Percentiles rank a stretch among this genome's conserved stretches.
Evolutionary conservation across 2,329 filamentous ascomycete species (phyloP).

Genomic region (Juglanconis juglandina): DNA sequence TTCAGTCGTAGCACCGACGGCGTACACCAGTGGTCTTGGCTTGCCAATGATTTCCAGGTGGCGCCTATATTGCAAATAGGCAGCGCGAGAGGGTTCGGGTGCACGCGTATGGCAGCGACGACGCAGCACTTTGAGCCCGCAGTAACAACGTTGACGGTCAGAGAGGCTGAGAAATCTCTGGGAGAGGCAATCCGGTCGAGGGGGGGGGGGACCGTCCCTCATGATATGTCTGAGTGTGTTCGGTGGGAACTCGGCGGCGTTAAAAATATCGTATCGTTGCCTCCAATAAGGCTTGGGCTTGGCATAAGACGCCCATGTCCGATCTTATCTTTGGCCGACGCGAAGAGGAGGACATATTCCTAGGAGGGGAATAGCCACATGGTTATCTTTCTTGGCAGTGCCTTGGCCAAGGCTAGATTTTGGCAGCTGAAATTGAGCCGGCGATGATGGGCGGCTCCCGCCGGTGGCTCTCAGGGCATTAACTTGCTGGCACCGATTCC

Average conservation of each 20-base stretch:
- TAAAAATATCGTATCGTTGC: not conserved
- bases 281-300: not conserved
- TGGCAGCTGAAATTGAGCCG: not conserved
- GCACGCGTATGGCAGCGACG: not conserved
- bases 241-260: not conserved
- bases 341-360: not conserved
- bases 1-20: not conserved
- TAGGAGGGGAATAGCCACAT: not conserved
- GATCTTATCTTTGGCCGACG: not conserved
- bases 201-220: not conserved
- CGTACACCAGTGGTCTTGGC: not conserved
- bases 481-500: no score
- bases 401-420: not conserved
- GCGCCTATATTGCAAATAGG: not conserved
- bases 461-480: no score
- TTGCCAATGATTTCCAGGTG: not conserved
- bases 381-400: not conserved
- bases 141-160: not conserved
- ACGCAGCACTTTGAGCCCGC: not conserved
- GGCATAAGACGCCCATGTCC: not conserved
- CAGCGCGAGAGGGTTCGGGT: not conserved
- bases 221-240: not conserved
- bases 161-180: not conserved
- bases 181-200: no score
- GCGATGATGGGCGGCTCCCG: no score